Evolutionary conservation across 169 alveolate genomes (phyloP).

Genomic region (Babesia bigemina): DNA sequence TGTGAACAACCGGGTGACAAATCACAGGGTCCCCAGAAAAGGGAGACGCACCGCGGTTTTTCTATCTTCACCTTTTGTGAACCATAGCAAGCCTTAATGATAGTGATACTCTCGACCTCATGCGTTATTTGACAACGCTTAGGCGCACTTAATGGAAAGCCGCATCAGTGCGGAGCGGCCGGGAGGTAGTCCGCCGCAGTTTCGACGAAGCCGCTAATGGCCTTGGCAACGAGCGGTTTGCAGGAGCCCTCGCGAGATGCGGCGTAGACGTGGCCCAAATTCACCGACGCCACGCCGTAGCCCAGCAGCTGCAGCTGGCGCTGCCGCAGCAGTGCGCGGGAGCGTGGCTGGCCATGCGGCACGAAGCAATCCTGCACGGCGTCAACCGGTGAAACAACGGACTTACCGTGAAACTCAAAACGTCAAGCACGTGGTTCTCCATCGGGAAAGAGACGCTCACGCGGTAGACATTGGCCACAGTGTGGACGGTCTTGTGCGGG

Average conservation of each 20-base stretch:
- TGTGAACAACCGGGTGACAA: too few relatives aligned
- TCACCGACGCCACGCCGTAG: conserved; percentile 43
- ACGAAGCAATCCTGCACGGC: conserved; percentile 49
- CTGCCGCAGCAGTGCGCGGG: conserved; percentile 57
- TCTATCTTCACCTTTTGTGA: too few relatives aligned
- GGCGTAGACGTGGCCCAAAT: conserved; percentile 33
- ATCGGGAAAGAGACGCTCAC: conserved; percentile 62
- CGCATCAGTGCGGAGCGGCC: not conserved
- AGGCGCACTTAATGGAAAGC: too few relatives aligned
- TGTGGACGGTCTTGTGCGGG: conserved; percentile 69
- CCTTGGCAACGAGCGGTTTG: conserved; percentile 51
- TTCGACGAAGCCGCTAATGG: conserved; percentile 46
- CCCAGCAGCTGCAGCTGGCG: conserved; percentile 66
- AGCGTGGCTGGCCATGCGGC: conserved; percentile 53
- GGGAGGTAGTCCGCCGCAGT: conserved; percentile 59
- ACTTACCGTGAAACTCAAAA: conserved; percentile 46
- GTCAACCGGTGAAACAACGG: not conserved
- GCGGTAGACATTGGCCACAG: conserved; percentile 51
- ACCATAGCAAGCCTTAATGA: too few relatives aligned
- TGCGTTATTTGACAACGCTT: too few relatives aligned
- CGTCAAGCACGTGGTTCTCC: conserved; percentile 60
- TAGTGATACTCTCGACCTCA: too few relatives aligned
- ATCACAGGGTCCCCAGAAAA: too few relatives aligned
- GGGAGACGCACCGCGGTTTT: too few relatives aligned
- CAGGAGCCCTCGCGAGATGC: conserved; percentile 20